Evolutionary conservation across 371 early-diverging fungal genomes (phyloP), one percentile per base, ranked within the genome.

Genomic region (Thermomucor indicae-seudaticae): DNA sequence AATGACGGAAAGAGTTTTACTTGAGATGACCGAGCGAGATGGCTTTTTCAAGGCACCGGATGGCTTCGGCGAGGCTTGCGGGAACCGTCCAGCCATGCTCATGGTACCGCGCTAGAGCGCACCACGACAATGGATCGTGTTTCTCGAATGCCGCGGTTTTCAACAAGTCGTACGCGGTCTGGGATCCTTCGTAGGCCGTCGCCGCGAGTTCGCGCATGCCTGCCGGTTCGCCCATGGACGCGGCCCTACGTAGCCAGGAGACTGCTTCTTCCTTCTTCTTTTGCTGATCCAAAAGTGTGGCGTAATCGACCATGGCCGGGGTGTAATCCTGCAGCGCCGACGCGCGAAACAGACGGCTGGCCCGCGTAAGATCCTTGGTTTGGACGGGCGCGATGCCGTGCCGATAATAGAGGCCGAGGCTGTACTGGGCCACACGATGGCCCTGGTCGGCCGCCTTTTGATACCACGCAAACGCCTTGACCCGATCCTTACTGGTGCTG

Each of bases 381-480:
- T 51, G 43, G 1, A 66, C 53, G 6, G 68, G 58, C 0, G 48
- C 61, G 12, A 64, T 46, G 7, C 82, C 80, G 27, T 80, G 55
- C 8, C 63, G 57, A 31, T 75, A 70, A 31, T 75, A 68, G 14
- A 71, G 56, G 38, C 78, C 78, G 19, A 78, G 49, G 37, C 67
- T 56, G 23, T 62, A 54, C 37, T 66, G 72, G 10, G 81, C 75
- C 12, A 49, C 46, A 3, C 55, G 39, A 55, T 79, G 60, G 2
- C 80, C 75, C 23, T 66, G 55, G 8, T 71, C 59, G 3, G 81
- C 80, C 24, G 84, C 73, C 41, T 61, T 62, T 6, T 31, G 37
- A 43, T 74, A 81, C 78, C 78, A 83, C 2, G 59, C 25, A 43
- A 76, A 63, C 2, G 84, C 81, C 16, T 58, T 58, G 19, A 38